Conservation (phyloP, 176 grass and related monocot species). For the Saccharum officinarum region DNA sequence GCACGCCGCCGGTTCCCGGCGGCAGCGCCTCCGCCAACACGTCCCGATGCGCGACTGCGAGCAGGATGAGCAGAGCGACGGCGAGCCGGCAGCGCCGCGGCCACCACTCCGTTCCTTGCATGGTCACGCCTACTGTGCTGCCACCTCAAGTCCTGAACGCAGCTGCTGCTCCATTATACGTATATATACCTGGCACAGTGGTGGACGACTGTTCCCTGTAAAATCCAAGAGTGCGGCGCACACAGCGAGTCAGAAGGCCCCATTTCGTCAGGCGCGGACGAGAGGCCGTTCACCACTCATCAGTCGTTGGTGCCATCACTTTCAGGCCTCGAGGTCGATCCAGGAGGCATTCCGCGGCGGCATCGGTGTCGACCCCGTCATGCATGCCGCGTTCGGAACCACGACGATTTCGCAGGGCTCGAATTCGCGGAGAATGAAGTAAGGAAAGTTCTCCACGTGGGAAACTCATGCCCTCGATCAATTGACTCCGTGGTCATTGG, state of each 20-base stretch:
- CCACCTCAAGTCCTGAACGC: neutral
- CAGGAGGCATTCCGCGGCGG: neutral
- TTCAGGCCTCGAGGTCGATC: too few species aligned
- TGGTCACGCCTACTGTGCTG: neutral
- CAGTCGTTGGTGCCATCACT: too few species aligned
- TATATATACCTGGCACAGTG: neutral
- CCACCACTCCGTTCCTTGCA: neutral
- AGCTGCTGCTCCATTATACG: neutral
- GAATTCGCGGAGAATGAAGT: neutral
- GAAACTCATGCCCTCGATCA: neutral
- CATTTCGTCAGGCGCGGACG: neutral
- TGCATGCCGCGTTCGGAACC: too few species aligned
- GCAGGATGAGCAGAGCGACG: neutral
- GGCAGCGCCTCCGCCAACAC: neutral
- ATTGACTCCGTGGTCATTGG: neutral
- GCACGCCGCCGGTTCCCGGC: neutral
- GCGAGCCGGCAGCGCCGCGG: neutral
- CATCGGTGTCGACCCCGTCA: too few species aligned
- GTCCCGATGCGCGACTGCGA: neutral
- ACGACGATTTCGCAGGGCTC: neutral
- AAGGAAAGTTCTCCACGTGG: neutral
- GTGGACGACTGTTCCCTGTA: too few species aligned
- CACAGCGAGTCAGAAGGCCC: too few species aligned
- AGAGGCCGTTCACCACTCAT: too few species aligned
- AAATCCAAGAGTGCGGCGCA: too few species aligned